A percentile compares a stretch with the other conserved stretches of the same genome.
Evolutionary conservation across 2,329 filamentous ascomycete species (phyloP).

Genomic region (Curvularia spicifera): DNA sequence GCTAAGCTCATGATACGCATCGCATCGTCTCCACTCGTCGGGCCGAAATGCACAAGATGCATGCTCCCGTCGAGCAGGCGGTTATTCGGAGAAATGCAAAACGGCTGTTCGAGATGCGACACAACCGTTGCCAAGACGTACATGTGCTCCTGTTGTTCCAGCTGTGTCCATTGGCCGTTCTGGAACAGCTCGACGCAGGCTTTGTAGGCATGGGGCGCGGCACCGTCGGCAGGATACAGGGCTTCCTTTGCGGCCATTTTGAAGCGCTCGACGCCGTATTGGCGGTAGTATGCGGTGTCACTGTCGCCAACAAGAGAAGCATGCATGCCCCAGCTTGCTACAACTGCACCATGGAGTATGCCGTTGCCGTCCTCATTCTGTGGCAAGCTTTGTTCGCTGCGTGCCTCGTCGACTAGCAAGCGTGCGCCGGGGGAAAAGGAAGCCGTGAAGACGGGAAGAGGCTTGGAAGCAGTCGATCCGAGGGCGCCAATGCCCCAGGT

Average conservation of each 20-base stretch:
- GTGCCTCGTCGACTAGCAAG: slow-evolving; percentile 53
- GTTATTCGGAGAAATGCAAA: slow-evolving; percentile 79
- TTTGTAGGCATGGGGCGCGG: slow-evolving; percentile 62
- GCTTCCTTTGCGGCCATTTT: slow-evolving; percentile 81
- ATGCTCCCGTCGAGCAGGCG: slow-evolving; percentile 73
- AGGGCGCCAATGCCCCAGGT: slow-evolving; percentile 53
- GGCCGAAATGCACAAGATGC: slow-evolving; percentile 76
- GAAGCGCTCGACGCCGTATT: slow-evolving; percentile 79
- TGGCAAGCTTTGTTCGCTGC: slow-evolving; percentile 50
- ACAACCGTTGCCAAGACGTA: slow-evolving; percentile 81
- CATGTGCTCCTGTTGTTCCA: slow-evolving; percentile 63
- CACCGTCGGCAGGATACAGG: slow-evolving; percentile 64
- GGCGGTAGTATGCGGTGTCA: slow-evolving; percentile 81
- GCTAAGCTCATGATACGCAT: slow-evolving; percentile 77
- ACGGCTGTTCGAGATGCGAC: slow-evolving; percentile 80
- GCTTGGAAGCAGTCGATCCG: slow-evolving; percentile 40
- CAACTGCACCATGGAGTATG: slow-evolving; percentile 73
- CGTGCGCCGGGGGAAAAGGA: slow-evolving; percentile 55
- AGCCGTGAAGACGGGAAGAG: slow-evolving; percentile 53
- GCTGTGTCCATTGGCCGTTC: slow-evolving; percentile 34
- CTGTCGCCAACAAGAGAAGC: slow-evolving; percentile 88
- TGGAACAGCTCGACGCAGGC: slow-evolving; percentile 58
- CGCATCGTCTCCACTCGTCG: slow-evolving; percentile 67
- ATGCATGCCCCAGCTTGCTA: slow-evolving; percentile 89
- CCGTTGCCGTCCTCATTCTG: slow-evolving; percentile 32